A percentile compares a stretch with the other conserved stretches of the same genome.
Conservation (phyloP, 257 asterid species). For the Leonotis leonurus region DNA sequence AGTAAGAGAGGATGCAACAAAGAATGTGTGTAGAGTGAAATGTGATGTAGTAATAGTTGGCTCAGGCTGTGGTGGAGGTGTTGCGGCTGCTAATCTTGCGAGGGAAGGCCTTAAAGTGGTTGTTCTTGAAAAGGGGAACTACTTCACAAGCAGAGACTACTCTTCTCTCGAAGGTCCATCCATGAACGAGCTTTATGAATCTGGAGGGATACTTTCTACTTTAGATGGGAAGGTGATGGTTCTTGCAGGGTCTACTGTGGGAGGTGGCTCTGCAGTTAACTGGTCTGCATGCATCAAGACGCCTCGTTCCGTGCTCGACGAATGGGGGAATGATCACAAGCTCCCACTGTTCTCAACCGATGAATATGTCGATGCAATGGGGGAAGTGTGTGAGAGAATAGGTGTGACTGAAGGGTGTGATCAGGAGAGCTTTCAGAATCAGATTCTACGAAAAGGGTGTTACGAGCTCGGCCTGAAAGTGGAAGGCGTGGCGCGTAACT, state of each 20-base stretch:
- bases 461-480: constrained; percentile 49
- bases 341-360: constrained; percentile 35
- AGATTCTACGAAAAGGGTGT: constrained; percentile 63
- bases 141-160: constrained; percentile 48
- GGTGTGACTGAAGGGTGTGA: constrained; percentile 55
- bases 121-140: constrained; percentile 76
- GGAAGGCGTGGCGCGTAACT: constrained; percentile 52
- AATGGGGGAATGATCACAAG: constrained; percentile 44
- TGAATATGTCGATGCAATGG: constrained; percentile 53
- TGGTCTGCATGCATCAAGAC: constrained; percentile 81
- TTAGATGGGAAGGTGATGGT: constrained; percentile 58
- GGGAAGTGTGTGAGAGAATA: constrained; percentile 53
- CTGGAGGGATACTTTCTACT: constrained; percentile 62
- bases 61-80: constrained; percentile 90
- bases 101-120: constrained; percentile 63
- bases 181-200: constrained; percentile 46
- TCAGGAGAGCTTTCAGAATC: constrained; percentile 71
- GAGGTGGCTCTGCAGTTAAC: constrained; percentile 90
- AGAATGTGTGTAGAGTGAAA: constrained; percentile 30
- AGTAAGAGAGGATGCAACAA: constrained; percentile 24
- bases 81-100: constrained; percentile 73
- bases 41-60: constrained; percentile 82
- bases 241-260: constrained; percentile 82
- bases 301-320: constrained; percentile 43
- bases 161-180: constrained; percentile 84